A percentile compares a stretch with the other conserved stretches of the same genome.
These are phyloP conservation scores for Elongisporangium anandrum DNA, from an alignment of 352 stramenopile species.

Conservation along the genomic window DNA sequence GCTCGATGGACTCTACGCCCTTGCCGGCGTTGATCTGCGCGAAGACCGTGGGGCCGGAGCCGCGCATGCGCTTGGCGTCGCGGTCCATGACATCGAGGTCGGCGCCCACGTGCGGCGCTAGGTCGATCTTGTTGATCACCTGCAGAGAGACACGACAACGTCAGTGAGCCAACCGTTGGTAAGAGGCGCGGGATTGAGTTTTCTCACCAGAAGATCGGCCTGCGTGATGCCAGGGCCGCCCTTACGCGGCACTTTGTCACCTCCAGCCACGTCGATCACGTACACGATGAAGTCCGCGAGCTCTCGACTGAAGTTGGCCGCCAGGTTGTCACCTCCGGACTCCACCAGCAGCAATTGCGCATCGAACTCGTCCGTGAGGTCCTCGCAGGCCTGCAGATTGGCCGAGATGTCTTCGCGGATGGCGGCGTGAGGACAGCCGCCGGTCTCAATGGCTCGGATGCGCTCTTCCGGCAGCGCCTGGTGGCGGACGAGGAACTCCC, in stretches of 20 bases:
- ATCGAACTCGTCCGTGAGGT: slow-evolving; percentile 89
- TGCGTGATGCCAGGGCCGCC: slow-evolving; percentile 97
- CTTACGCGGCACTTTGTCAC: slow-evolving; percentile 98
- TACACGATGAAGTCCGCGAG: slow-evolving; percentile 99
- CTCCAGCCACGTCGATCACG: slow-evolving; percentile 98
- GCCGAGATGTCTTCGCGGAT: slow-evolving; percentile 97
- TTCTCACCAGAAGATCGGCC: slow-evolving; percentile 88
- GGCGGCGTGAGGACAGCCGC: slow-evolving; percentile 96
- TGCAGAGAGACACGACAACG: slow-evolving; percentile 44
- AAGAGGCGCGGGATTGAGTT: not conserved
- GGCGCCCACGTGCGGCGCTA: slow-evolving; percentile 94
- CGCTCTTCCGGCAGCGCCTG: slow-evolving; percentile 85
- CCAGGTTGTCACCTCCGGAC: slow-evolving; percentile 95
- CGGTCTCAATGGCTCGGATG: slow-evolving; percentile 97
- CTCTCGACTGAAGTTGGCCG: slow-evolving; percentile 96
- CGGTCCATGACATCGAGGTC: slow-evolving; percentile 94
- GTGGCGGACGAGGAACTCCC: slow-evolving; percentile 96
- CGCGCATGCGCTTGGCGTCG: slow-evolving; percentile 95
- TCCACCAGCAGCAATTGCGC: slow-evolving; percentile 88
- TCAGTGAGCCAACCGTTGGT: no score
- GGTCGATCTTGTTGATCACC: slow-evolving; percentile 99
- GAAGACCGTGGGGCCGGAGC: slow-evolving; percentile 93
- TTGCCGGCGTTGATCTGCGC: slow-evolving; percentile 92
- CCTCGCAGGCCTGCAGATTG: slow-evolving; percentile 95
- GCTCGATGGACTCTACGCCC: slow-evolving; percentile 89